phyloP scores from a whole-genome alignment of 2,329 filamentous ascomycete genomes.

The Pseudogymnoascus sp. region DNA sequence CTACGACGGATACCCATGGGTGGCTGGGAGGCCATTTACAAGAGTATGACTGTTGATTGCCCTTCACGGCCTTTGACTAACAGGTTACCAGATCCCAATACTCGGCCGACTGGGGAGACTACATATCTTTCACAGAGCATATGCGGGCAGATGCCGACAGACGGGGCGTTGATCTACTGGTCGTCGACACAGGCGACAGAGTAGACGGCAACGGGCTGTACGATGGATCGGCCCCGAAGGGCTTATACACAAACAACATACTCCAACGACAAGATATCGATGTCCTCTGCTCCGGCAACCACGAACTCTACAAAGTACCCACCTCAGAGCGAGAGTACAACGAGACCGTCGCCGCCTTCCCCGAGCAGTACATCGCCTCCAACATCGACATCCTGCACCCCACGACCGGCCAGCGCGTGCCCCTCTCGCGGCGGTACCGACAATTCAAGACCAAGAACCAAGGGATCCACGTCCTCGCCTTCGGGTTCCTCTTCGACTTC shows the following conservation, averaged over 20 bases:
- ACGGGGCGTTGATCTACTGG: constrained; percentile 71
- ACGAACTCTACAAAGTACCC: constrained; percentile 82
- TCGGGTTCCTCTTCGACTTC: constrained; percentile 95
- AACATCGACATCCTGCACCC: constrained; percentile 85
- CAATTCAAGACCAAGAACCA: constrained; percentile 91
- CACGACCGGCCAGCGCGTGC: constrained; percentile 61
- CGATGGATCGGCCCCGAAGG: constrained; percentile 81
- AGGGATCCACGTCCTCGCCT: constrained; percentile 76
- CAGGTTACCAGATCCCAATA: constrained; percentile 64
- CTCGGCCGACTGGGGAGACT: constrained; percentile 96
- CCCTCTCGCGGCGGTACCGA: constrained; percentile 75
- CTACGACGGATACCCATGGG: constrained; percentile 92
- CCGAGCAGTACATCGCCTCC: constrained; percentile 75
- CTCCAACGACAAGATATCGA: constrained; percentile 78
- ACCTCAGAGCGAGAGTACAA: constrained; percentile 74
- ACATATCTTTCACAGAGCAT: constrained; percentile 83
- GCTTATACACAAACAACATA: constrained; percentile 82
- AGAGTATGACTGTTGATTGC: constrained; percentile 52
- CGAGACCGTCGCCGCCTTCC: constrained; percentile 76
- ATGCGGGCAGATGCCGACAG: constrained; percentile 74
- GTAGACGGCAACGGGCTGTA: constrained; percentile 94
- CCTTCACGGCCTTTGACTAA: not conserved
- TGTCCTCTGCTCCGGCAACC: constrained; percentile 81
- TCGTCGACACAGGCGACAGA: constrained; percentile 92
- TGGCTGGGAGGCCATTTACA: constrained; percentile 92